These are phyloP conservation scores for Neurospora africana DNA, from an alignment of 495 filamentous ascomycete genomes.

Conservation along the genomic window DNA sequence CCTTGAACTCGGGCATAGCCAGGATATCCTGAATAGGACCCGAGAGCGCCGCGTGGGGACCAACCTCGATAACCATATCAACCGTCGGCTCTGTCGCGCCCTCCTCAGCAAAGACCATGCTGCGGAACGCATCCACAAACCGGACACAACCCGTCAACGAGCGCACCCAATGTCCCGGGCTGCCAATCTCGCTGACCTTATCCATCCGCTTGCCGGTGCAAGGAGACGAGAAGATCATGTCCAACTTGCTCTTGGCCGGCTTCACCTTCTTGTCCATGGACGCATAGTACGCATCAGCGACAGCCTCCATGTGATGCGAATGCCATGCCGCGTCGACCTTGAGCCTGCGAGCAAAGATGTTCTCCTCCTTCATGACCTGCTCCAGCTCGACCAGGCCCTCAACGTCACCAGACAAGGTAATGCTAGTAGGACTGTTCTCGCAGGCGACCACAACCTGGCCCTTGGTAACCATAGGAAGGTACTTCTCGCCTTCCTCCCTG, in stretches of 20 bases:
- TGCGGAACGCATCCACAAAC: slow-evolving; percentile 31
- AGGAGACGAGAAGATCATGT: slow-evolving; percentile 16
- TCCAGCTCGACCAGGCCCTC: slow-evolving; percentile 26
- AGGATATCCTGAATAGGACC: slow-evolving; percentile 46
- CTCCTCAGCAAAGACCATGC: slow-evolving; percentile 15
- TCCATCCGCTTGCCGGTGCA: slow-evolving; percentile 14
- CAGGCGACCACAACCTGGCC: slow-evolving; percentile 32
- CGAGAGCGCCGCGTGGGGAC: slow-evolving; percentile 34
- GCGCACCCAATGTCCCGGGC: slow-evolving; percentile 32
- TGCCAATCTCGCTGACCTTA: slow-evolving; percentile 13
- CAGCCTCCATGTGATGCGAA: slow-evolving; percentile 32
- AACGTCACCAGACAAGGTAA: slow-evolving; percentile 36
- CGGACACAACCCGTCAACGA: slow-evolving; percentile 34
- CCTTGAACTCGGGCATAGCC: slow-evolving; percentile 12
- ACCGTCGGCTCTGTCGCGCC: slow-evolving; percentile 5
- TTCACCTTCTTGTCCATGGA: slow-evolving; percentile 16
- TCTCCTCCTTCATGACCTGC: slow-evolving; percentile 15
- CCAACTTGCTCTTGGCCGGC: slow-evolving; percentile 7
- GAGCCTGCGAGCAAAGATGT: slow-evolving; percentile 24
- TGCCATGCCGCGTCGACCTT: slow-evolving; percentile 35
- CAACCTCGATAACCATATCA: slow-evolving; percentile 28
- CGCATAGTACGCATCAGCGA: slow-evolving; percentile 27
- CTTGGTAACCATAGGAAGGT: slow-evolving; percentile 13
- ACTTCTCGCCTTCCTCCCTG: slow-evolving; percentile 12
- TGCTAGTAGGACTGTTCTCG: slow-evolving; percentile 35